Conservation (phyloP, 2,329 filamentous ascomycete species). For the Lecanicillium sp. region DNA sequence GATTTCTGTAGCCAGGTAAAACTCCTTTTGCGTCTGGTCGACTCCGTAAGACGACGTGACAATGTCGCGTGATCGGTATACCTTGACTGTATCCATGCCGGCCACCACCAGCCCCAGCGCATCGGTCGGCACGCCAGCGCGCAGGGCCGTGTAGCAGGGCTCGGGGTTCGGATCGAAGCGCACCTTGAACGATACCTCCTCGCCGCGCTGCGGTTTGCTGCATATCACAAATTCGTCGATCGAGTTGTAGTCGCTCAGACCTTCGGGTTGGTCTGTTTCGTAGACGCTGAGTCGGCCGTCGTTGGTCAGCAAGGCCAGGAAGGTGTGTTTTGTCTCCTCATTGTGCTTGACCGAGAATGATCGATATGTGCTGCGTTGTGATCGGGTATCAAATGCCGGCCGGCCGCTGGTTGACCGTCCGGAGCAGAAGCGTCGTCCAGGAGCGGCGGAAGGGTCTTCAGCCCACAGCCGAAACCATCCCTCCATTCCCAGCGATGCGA, state of each 20-base stretch:
- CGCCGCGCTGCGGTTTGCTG: slow-evolving; percentile 63
- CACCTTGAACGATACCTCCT: slow-evolving; percentile 81
- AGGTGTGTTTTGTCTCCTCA: slow-evolving; percentile 72
- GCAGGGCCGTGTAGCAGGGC: slow-evolving; percentile 67
- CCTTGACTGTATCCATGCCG: slow-evolving; percentile 71
- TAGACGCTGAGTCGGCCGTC: slow-evolving; percentile 74
- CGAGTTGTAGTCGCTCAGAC: slow-evolving; percentile 65
- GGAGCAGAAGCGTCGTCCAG: slow-evolving; percentile 73
- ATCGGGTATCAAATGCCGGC: slow-evolving; percentile 48
- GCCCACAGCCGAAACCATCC: slow-evolving; percentile 89
- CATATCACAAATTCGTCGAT: slow-evolving; percentile 73
- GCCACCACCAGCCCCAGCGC: slow-evolving; percentile 77
- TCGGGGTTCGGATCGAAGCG: slow-evolving; percentile 84
- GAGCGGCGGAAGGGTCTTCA: slow-evolving; percentile 75
- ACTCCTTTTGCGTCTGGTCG: slow-evolving; percentile 58
- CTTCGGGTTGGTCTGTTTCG: slow-evolving; percentile 80
- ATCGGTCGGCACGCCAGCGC: slow-evolving; percentile 74
- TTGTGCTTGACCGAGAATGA: slow-evolving; percentile 81
- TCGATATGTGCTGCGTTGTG: slow-evolving; percentile 56
- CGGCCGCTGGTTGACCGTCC: slow-evolving; percentile 39
- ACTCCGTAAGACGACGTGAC: slow-evolving; percentile 43
- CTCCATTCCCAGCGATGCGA: slow-evolving; percentile 84
- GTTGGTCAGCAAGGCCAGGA: slow-evolving; percentile 75
- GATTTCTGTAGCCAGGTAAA: slow-evolving; percentile 77
- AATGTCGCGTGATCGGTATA: slow-evolving; percentile 69